These are phyloP conservation scores for Aspergillus quadricinctus DNA, from an alignment of 2,329 filamentous ascomycete genomes.

Conservation along the genomic window DNA sequence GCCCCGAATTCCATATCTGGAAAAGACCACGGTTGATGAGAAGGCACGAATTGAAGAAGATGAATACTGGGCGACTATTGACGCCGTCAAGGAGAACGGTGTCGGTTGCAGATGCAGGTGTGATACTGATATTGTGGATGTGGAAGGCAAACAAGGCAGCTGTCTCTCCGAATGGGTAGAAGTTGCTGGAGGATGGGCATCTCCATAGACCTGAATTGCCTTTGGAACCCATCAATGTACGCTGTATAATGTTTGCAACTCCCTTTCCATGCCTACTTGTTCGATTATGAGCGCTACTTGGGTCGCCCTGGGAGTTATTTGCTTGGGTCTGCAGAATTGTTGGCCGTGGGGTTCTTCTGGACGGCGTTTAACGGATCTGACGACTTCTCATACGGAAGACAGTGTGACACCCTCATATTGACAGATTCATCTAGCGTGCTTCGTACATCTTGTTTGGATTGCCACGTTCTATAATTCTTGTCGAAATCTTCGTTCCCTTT, in stretches of 20 bases:
- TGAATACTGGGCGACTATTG: slow-evolving; percentile 88
- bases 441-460: slow-evolving; percentile 29
- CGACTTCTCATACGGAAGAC: slow-evolving; percentile 31
- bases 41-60: slow-evolving; percentile 87
- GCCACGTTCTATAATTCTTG: slow-evolving; percentile 14
- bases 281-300: slow-evolving; percentile 32
- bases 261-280: slow-evolving; percentile 27
- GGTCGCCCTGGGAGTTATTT: slow-evolving; percentile 28
- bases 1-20: slow-evolving; percentile 72
- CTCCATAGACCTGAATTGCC: slow-evolving; percentile 40
- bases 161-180: slow-evolving; percentile 97
- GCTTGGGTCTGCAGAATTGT: slow-evolving; percentile 31
- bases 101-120: slow-evolving; percentile 95
- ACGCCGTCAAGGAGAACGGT: slow-evolving; percentile 87
- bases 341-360: slow-evolving; percentile 30
- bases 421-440: slow-evolving; percentile 36
- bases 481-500: neutral
- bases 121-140: slow-evolving; percentile 94
- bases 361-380: slow-evolving; percentile 38
- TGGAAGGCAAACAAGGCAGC: slow-evolving; percentile 95
- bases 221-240: slow-evolving; percentile 14
- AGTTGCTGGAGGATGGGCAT: slow-evolving; percentile 88
- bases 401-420: slow-evolving; percentile 33
- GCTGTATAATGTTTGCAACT: slow-evolving; percentile 27
- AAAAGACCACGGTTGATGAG: slow-evolving; percentile 74